phyloP scores from a whole-genome alignment of 2,329 filamentous ascomycete species.

The Xylaria arbuscula region DNA sequence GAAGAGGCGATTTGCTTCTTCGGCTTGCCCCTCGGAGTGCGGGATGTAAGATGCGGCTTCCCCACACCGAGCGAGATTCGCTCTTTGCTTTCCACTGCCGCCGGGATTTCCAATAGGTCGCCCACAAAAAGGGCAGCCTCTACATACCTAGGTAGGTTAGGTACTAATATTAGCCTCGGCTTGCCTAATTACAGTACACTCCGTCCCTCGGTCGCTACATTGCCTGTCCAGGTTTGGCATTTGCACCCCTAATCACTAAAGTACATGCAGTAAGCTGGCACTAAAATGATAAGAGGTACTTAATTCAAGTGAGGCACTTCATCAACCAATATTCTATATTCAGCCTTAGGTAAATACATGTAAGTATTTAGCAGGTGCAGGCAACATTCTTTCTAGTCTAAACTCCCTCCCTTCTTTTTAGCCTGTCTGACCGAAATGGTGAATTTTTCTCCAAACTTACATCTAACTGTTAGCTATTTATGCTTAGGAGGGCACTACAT shows the following conservation, averaged over 20 bases:
- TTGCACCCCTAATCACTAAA: background rate
- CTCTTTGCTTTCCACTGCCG: background rate
- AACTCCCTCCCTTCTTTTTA: background rate
- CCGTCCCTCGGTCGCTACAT: background rate
- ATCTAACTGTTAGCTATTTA: background rate
- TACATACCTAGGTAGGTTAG: background rate
- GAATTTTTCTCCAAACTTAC: background rate
- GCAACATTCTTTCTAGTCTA: background rate
- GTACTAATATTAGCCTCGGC: background rate
- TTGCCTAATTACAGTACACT: background rate
- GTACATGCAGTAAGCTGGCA: background rate
- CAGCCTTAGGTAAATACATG: too few species aligned
- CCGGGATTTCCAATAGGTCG: background rate
- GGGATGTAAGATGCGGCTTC: constrained; percentile 27
- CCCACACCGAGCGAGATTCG: constrained; percentile 28
- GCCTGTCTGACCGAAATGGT: background rate
- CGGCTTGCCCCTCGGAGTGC: constrained; percentile 30
- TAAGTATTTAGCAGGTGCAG: too few species aligned
- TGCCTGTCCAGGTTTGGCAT: too few species aligned
- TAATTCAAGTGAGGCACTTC: too few species aligned
- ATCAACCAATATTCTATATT: too few species aligned
- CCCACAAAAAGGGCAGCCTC: background rate
- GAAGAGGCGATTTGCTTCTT: constrained; percentile 7
- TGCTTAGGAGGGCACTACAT: constrained; percentile 38
- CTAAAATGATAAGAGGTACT: background rate